Evolutionary conservation across 352 stramenopile species (phyloP).

Genomic region (Phytophthora sp.): DNA sequence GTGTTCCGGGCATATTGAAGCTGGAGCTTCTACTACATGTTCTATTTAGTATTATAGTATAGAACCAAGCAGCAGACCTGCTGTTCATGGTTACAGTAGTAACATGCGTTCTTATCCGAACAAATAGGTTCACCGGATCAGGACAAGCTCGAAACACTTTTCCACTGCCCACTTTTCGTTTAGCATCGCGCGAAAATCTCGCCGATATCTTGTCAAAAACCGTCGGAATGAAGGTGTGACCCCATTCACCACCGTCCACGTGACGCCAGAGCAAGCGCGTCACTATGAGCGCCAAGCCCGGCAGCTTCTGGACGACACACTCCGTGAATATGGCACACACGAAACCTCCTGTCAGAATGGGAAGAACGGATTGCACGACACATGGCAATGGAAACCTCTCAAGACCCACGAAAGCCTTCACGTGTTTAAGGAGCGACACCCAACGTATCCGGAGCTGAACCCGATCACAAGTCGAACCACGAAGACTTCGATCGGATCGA

Average conservation of each 20-base stretch:
- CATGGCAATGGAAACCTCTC: slow-evolving; percentile 42
- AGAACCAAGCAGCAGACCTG: too few relatives aligned
- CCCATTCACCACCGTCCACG: slow-evolving; percentile 31
- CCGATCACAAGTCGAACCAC: neutral
- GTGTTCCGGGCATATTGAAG: too few relatives aligned
- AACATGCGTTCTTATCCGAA: slow-evolving; percentile 16
- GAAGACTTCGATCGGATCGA: slow-evolving; percentile 8
- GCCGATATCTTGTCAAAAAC: neutral
- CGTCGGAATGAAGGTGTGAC: slow-evolving; percentile 24
- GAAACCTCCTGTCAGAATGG: slow-evolving; percentile 11
- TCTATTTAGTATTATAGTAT: too few relatives aligned
- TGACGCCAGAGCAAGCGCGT: slow-evolving; percentile 23
- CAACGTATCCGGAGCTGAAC: slow-evolving; percentile 27
- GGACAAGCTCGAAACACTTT: too few relatives aligned
- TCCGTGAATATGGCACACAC: slow-evolving; percentile 29
- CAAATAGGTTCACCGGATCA: too few relatives aligned
- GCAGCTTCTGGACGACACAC: slow-evolving; percentile 33
- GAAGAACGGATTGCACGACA: slow-evolving; percentile 36
- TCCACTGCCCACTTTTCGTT: slow-evolving; percentile 22
- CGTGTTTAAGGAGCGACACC: slow-evolving; percentile 44
- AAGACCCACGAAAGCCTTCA: slow-evolving; percentile 35
- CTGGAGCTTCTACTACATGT: too few relatives aligned
- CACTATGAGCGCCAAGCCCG: slow-evolving; percentile 27
- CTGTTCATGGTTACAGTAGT: slow-evolving; percentile 6
- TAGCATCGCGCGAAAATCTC: neutral